Evolutionary conservation across 2,329 filamentous ascomycete species (phyloP).

Genomic region (Delphinella strobiligena): DNA sequence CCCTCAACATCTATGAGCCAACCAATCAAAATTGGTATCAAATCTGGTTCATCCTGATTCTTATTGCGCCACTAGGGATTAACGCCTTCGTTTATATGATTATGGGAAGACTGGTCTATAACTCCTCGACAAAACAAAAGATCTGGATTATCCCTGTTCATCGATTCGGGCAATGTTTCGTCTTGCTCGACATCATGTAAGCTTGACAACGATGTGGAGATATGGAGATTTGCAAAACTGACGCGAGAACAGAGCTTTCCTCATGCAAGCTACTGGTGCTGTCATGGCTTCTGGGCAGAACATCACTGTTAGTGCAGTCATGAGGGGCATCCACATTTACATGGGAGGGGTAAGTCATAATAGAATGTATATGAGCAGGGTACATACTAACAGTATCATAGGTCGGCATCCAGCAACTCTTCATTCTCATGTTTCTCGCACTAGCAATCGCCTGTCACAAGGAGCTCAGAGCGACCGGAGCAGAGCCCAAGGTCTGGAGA

Average conservation of each 20-base stretch:
- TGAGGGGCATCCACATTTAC: conserved; percentile 28
- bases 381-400: too few species aligned
- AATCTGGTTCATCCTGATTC: conserved; percentile 11
- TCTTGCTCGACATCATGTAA: conserved; percentile 29
- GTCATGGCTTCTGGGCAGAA: background rate
- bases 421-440: conserved; percentile 18
- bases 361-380: too few species aligned
- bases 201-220: too few species aligned
- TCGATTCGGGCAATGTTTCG: conserved; percentile 23
- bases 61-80: conserved; percentile 22
- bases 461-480: background rate
- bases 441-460: conserved; percentile 3
- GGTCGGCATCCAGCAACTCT: conserved; percentile 17
- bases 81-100: conserved; percentile 32
- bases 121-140: conserved; percentile 9
- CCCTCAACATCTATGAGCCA: conserved; percentile 29
- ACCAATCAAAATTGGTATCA: conserved; percentile 14
- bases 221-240: too few species aligned
- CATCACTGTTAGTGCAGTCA: background rate
- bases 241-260: conserved; percentile 25
- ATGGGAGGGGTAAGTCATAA: conserved; percentile 19
- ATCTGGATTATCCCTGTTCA: conserved; percentile 9
- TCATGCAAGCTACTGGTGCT: conserved; percentile 31
- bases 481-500: background rate
- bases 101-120: conserved; percentile 12